phyloP scores from a whole-genome alignment of 805 yeast species.

The Zygosaccharomyces lentus region DNA sequence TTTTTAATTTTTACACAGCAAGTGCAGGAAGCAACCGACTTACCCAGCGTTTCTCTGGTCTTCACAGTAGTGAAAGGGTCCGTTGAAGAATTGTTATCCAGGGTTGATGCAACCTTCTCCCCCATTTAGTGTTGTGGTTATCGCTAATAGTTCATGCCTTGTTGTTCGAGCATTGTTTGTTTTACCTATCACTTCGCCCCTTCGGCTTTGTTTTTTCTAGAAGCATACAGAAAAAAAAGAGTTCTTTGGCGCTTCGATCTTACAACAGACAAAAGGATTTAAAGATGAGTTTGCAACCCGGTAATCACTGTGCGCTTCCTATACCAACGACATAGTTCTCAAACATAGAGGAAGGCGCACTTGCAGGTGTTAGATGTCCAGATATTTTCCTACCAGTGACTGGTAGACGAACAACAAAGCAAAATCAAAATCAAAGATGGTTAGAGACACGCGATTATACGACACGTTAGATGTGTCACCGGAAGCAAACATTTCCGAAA shows the following conservation, averaged over 20 bases:
- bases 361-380: not conserved
- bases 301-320: not conserved
- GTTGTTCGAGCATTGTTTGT: not conserved
- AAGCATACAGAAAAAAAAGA: constrained; percentile 1
- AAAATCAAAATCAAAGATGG: not conserved
- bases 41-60: no score
- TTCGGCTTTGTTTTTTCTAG: constrained; percentile 7
- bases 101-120: no score
- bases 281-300: not conserved
- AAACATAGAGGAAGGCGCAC: not conserved
- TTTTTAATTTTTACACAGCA: no score
- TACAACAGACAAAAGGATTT: constrained; percentile 1
- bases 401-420: not conserved
- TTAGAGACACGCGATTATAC: constrained; percentile 35
- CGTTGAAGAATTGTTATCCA: no score
- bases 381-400: not conserved
- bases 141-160: not conserved
- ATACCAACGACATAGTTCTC: not conserved
- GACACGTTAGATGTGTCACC: constrained; percentile 54
- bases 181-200: not conserved
- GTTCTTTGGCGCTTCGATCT: constrained; percentile 7
- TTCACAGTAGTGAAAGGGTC: no score
- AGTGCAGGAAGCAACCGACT: no score
- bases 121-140: no score
- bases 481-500: constrained; percentile 44